Evolutionary conservation across 129 eudicot genomes (phyloP).

Genomic region (Saussurea involucrata): DNA sequence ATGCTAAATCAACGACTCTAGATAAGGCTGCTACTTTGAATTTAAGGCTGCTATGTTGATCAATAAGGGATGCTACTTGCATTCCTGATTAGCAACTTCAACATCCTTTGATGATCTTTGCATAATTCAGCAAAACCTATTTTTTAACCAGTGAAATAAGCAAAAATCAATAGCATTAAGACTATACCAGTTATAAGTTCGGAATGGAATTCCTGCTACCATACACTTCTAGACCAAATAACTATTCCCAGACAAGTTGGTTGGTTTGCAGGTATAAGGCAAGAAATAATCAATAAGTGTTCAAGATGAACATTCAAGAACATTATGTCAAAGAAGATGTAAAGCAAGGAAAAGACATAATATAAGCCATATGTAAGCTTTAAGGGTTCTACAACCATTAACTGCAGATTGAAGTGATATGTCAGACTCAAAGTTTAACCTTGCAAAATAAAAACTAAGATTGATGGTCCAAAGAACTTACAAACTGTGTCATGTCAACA

Average conservation of each 20-base stretch:
- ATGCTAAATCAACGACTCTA: too few relatives aligned
- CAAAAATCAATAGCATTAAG: too few relatives aligned
- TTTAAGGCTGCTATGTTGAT: too few relatives aligned
- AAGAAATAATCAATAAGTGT: not conserved
- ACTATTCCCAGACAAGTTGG: not conserved
- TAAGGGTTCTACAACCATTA: not conserved
- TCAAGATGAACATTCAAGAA: not conserved
- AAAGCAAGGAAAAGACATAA: not conserved
- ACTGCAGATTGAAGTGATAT: not conserved
- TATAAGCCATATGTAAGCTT: constrained; percentile 12
- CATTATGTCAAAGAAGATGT: not conserved
- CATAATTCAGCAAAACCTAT: too few relatives aligned
- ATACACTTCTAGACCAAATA: not conserved
- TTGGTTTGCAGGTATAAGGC: not conserved
- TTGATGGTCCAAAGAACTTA: constrained; percentile 33
- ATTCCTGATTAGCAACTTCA: too few relatives aligned
- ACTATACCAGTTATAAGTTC: not conserved
- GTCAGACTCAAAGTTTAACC: not conserved
- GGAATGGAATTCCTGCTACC: not conserved
- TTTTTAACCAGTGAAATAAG: too few relatives aligned
- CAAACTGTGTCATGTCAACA: constrained; percentile 90
- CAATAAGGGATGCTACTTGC: too few relatives aligned
- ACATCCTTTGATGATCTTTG: too few relatives aligned
- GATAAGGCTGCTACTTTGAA: too few relatives aligned
- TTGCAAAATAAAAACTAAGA: constrained; percentile 1